phyloP scores from a whole-genome alignment of 768 basidiomycete genomes.

The Trametes coccinea region DNA sequence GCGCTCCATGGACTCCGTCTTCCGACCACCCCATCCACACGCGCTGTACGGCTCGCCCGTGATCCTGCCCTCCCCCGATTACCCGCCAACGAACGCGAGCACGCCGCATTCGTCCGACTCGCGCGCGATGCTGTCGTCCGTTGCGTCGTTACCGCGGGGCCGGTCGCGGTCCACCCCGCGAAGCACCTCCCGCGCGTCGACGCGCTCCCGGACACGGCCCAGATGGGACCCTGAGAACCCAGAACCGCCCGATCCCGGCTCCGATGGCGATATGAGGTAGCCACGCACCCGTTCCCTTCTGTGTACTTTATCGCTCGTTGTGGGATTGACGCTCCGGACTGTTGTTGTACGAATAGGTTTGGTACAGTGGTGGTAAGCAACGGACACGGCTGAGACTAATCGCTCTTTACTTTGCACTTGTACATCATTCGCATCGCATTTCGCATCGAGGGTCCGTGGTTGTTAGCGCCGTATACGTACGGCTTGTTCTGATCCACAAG shows the following conservation, averaged over 20 bases:
- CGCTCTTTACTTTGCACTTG: neutral
- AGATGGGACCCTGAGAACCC: constrained; percentile 11
- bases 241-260: constrained; percentile 10
- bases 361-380: neutral
- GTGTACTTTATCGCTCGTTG: neutral
- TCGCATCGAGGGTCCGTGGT: neutral
- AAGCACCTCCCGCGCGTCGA: neutral
- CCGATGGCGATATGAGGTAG: neutral
- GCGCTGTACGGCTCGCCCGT: constrained; percentile 2
- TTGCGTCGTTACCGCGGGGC: neutral
- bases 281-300: neutral
- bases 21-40: neutral
- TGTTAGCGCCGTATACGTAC: too few relatives aligned
- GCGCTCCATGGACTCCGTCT: constrained; percentile 10
- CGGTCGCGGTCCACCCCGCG: constrained; percentile 5
- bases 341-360: neutral
- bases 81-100: constrained; percentile 4
- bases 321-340: neutral
- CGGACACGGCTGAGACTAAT: neutral
- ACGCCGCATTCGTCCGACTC: constrained; percentile 12
- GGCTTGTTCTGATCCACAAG: too few relatives aligned
- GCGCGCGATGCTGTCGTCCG: constrained; percentile 11
- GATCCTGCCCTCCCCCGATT: constrained; percentile 16
- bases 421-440: neutral
- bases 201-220: neutral